A percentile compares a stretch with the other conserved stretches of the same genome.
These are phyloP conservation scores for Zoysia japonica DNA, from an alignment of 176 grass and related monocot genomes.

Conservation along the genomic window DNA sequence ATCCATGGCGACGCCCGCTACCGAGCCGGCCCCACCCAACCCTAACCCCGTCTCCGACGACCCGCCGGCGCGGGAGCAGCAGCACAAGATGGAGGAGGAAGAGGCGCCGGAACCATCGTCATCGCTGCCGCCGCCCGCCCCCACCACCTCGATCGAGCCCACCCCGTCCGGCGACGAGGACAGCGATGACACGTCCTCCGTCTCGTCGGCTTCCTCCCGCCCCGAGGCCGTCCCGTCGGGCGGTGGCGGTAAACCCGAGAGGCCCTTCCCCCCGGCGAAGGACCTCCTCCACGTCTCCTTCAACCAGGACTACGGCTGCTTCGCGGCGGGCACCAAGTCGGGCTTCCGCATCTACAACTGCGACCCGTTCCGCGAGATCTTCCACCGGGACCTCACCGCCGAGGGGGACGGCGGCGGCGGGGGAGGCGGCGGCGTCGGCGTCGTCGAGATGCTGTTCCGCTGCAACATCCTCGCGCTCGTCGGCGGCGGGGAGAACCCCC, in stretches of 20 bases:
- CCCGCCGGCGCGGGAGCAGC: neutral
- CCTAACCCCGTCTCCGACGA: slow-evolving; percentile 40
- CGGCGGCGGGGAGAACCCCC: slow-evolving; percentile 52
- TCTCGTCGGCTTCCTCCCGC: neutral
- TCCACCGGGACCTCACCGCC: slow-evolving; percentile 66
- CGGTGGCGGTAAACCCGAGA: neutral
- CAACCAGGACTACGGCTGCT: slow-evolving; percentile 97
- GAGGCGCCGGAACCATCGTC: neutral
- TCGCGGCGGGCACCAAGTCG: slow-evolving; percentile 66
- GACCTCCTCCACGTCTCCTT: slow-evolving; percentile 78
- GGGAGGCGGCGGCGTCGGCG: slow-evolving; percentile 27
- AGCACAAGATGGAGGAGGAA: neutral
- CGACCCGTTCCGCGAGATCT: slow-evolving; percentile 95
- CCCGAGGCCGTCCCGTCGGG: neutral
- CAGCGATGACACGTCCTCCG: slow-evolving; percentile 4
- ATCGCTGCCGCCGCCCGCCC: neutral
- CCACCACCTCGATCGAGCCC: slow-evolving; percentile 35
- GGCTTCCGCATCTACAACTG: slow-evolving; percentile 99
- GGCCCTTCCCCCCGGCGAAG: slow-evolving; percentile 26
- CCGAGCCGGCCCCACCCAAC: slow-evolving; percentile 40
- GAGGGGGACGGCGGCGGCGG: slow-evolving; percentile 25
- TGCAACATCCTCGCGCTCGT: slow-evolving; percentile 85
- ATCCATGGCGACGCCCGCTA: slow-evolving; percentile 36
- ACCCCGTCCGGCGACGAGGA: slow-evolving; percentile 46
- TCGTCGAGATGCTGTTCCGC: slow-evolving; percentile 84